A percentile compares a stretch with the other conserved stretches of the same genome.
Conservation (phyloP, 2,329 filamentous ascomycete species). For the Bipolaris oryzae region DNA sequence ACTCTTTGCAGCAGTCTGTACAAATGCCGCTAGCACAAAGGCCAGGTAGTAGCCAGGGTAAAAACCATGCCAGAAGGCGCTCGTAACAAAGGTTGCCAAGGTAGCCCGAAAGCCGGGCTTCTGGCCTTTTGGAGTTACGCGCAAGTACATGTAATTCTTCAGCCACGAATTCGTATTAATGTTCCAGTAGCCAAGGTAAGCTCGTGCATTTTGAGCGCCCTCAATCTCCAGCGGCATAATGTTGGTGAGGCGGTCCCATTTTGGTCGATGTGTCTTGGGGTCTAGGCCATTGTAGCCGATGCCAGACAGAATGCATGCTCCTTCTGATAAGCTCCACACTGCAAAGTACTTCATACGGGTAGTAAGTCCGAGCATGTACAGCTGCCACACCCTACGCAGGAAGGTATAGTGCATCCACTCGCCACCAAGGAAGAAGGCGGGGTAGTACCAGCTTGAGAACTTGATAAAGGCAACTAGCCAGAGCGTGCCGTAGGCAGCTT, state of each 20-base stretch:
- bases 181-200: slow-evolving; percentile 92
- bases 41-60: slow-evolving; percentile 94
- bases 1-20: slow-evolving; percentile 96
- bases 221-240: slow-evolving; percentile 87
- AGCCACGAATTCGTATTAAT: slow-evolving; percentile 99
- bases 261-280: slow-evolving; percentile 79
- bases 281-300: slow-evolving; percentile 95
- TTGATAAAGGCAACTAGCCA: slow-evolving; percentile 84
- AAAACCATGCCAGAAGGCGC: slow-evolving; percentile 97
- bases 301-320: slow-evolving; percentile 89
- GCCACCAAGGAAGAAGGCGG: slow-evolving; percentile 67
- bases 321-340: slow-evolving; percentile 92
- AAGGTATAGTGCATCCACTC: slow-evolving; percentile 72
- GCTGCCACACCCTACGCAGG: slow-evolving; percentile 72
- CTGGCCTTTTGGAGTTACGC: slow-evolving; percentile 92
- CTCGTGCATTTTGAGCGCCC: slow-evolving; percentile 89
- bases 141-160: slow-evolving; percentile 91
- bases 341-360: slow-evolving; percentile 94
- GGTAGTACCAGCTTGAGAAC: slow-evolving; percentile 70
- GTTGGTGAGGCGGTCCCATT: slow-evolving; percentile 90
- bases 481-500: slow-evolving; percentile 71
- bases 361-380: slow-evolving; percentile 84
- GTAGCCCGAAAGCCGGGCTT: slow-evolving; percentile 96
- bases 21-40: slow-evolving; percentile 86
- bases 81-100: slow-evolving; percentile 90